These are phyloP conservation scores for Hevea brasiliensis DNA, from an alignment of 345 rosid genomes.

Conservation along the genomic window DNA sequence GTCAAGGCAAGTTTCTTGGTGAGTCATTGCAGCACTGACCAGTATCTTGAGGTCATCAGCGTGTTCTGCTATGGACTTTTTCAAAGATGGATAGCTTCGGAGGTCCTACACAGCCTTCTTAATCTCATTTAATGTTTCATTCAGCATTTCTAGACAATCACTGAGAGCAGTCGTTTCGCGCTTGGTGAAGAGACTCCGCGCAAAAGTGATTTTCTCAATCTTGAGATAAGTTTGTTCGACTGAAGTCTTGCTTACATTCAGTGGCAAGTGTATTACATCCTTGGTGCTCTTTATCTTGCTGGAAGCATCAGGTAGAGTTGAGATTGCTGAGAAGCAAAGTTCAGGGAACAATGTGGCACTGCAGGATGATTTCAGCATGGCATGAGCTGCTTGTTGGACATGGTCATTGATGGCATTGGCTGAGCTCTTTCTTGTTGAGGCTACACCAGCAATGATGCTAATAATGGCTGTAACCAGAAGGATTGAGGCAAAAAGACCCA, in stretches of 20 bases:
- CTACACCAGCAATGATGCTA: conserved; percentile 8
- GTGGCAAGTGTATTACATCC: conserved; percentile 53
- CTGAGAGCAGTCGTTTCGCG: conserved; percentile 8
- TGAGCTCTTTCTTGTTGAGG: conserved; percentile 17
- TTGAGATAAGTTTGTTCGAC: conserved; percentile 49
- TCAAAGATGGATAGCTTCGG: background rate
- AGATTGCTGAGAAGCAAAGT: conserved; percentile 56
- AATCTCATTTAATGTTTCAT: conserved; percentile 20
- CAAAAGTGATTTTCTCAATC: conserved; percentile 40
- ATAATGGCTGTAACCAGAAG: conserved; percentile 18
- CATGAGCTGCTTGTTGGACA: conserved; percentile 25
- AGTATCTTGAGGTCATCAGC: conserved; percentile 22
- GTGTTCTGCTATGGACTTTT: conserved; percentile 28
- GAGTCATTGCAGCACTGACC: conserved; percentile 26
- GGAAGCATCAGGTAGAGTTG: conserved; percentile 23
- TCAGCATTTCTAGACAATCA: conserved; percentile 16
- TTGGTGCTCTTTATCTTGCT: conserved; percentile 39
- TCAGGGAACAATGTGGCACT: conserved; percentile 54
- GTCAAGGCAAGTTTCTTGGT: conserved; percentile 27
- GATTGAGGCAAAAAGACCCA: conserved; percentile 28
- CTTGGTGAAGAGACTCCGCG: conserved; percentile 6
- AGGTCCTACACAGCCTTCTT: conserved; percentile 3
- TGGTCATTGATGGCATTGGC: background rate
- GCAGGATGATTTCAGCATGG: conserved; percentile 49
- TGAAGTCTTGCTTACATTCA: conserved; percentile 50